Percentiles rank a stretch among this genome's conserved stretches.
phyloP scores from a whole-genome alignment of 31 red algal genomes.

The Asparagopsis taxiformis region DNA sequence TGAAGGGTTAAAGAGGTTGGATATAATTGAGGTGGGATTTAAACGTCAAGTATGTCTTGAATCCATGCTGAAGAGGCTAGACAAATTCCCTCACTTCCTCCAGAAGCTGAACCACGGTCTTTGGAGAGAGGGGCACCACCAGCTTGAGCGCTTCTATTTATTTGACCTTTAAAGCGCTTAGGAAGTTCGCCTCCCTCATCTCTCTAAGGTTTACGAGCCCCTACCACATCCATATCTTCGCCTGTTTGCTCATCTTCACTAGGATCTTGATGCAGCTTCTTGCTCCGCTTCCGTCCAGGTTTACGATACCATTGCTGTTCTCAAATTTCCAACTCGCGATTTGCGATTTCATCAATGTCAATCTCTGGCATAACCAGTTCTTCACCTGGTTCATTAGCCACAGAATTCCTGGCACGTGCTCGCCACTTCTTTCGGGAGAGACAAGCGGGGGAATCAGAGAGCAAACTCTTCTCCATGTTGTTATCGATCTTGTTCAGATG shows the following conservation, averaged over 20 bases:
- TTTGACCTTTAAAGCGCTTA: slow-evolving; percentile 16
- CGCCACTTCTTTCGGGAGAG: slow-evolving; percentile 9
- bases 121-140: slow-evolving; percentile 9
- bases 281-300: slow-evolving; percentile 4
- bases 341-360: slow-evolving; percentile 68
- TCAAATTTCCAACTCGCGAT: slow-evolving; percentile 54
- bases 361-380: slow-evolving; percentile 17
- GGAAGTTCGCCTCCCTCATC: slow-evolving; percentile 1
- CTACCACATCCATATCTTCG: not conserved
- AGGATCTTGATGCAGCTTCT: not conserved
- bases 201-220: not conserved
- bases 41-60: too few species aligned
- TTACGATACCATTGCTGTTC: slow-evolving; percentile 20
- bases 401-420: slow-evolving; percentile 25
- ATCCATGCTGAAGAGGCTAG: slow-evolving; percentile 74
- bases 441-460: slow-evolving; percentile 58
- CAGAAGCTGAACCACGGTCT: slow-evolving; percentile 18
- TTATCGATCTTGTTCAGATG: slow-evolving; percentile 14
- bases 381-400: slow-evolving; percentile 3
- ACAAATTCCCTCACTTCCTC: slow-evolving; percentile 11
- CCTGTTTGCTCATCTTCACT: slow-evolving; percentile 8
- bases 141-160: not conserved
- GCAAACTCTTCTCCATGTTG: slow-evolving; percentile 47
- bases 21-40: too few species aligned
- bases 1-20: too few species aligned